Percentiles rank a stretch among this genome's conserved stretches.
Conservation (phyloP, 2,329 filamentous ascomycete species). For the Phaeomoniella chlamydospora region DNA sequence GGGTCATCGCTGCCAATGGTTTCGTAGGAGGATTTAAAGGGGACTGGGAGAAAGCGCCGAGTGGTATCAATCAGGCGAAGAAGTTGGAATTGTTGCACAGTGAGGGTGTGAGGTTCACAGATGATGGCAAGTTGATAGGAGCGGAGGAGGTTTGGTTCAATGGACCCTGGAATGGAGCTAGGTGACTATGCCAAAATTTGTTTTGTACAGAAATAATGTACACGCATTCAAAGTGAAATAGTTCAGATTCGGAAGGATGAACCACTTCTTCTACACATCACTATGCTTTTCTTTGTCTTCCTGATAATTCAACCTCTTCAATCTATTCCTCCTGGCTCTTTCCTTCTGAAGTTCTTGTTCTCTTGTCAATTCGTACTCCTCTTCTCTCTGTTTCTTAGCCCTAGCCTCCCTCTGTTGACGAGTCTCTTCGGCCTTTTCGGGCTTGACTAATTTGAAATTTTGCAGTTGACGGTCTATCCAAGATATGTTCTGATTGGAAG, state of each 20-base stretch:
- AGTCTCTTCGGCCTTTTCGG: background rate
- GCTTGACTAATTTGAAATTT: background rate
- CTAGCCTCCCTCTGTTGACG: conserved; percentile 5
- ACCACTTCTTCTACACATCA: no score
- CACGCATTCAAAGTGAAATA: no score
- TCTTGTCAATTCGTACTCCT: conserved; percentile 14
- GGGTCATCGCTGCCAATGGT: conserved; percentile 61
- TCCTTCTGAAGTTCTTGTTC: conserved; percentile 16
- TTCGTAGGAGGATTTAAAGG: conserved; percentile 34
- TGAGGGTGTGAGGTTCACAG: conserved; percentile 21
- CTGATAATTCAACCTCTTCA: conserved; percentile 21
- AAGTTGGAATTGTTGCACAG: conserved; percentile 18
- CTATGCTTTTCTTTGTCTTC: conserved; percentile 16
- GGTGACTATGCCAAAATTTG: no score
- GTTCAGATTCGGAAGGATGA: no score
- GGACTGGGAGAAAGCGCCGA: conserved; percentile 31
- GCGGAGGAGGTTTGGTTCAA: conserved; percentile 2
- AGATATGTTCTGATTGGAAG: background rate
- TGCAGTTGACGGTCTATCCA: no score
- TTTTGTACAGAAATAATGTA: no score
- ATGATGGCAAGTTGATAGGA: conserved; percentile 10
- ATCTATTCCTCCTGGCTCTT: conserved; percentile 13
- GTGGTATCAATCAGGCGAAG: conserved; percentile 25
- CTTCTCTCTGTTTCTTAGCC: conserved; percentile 19
- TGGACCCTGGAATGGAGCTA: no score